A percentile compares a stretch with the other conserved stretches of the same genome.
These are phyloP conservation scores for Bisporella sp. DNA, from an alignment of 2,329 filamentous ascomycete species.

Conservation along the genomic window DNA sequence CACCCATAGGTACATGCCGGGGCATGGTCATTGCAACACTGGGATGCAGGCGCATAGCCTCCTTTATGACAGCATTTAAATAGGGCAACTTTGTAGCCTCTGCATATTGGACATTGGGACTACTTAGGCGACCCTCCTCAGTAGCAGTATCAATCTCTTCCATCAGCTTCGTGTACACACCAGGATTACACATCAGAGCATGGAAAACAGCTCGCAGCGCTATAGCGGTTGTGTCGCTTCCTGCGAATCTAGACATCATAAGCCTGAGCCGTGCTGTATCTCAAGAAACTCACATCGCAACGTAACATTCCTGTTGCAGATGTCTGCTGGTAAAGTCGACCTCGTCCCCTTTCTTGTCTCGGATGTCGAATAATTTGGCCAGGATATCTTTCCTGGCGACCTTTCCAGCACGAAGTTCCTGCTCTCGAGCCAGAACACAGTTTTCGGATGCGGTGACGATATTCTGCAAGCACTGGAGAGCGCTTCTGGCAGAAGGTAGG, in stretches of 20 bases:
- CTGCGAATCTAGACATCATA: conserved; percentile 3
- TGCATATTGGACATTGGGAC: neutral
- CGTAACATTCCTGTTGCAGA: neutral
- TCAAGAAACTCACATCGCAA: neutral
- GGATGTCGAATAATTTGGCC: neutral
- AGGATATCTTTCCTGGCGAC: neutral
- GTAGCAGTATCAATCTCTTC: conserved; percentile 7
- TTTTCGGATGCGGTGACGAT: conserved; percentile 2
- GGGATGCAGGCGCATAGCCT: conserved; percentile 42
- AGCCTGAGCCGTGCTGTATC: neutral
- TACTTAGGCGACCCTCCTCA: no score
- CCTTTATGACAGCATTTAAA: conserved; percentile 42
- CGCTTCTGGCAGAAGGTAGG: conserved; percentile 38
- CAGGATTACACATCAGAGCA: conserved; percentile 9
- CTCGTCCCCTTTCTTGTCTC: neutral
- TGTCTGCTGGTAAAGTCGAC: neutral
- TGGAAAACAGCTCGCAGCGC: conserved; percentile 10
- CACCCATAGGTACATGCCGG: conserved; percentile 37
- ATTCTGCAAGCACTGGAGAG: neutral
- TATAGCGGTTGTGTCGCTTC: conserved; percentile 12
- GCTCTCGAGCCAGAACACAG: conserved; percentile 5
- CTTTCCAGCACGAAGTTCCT: neutral
- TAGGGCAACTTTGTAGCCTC: neutral
- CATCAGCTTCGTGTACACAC: conserved; percentile 2
- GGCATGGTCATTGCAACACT: conserved; percentile 39